Conservation (phyloP, 306 rosid genomes). For the Castanopsis chinensis region DNA sequence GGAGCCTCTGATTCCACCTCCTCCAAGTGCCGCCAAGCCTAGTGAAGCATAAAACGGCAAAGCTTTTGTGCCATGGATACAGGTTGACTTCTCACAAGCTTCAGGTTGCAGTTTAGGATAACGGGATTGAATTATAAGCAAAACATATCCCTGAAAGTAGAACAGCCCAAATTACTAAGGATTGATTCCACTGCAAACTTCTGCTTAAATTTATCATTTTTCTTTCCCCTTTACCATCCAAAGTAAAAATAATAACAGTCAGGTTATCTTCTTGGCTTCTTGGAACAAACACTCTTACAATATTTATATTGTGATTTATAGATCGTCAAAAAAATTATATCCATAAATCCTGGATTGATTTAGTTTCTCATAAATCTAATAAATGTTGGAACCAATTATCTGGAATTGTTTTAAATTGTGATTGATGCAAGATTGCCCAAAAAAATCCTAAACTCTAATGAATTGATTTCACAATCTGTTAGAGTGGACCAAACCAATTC, state of each 20-base stretch:
- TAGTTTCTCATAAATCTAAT: too few species aligned
- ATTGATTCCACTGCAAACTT: not conserved
- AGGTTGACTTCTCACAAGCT: constrained; percentile 33
- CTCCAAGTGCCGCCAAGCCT: constrained; percentile 52
- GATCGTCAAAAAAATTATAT: too few species aligned
- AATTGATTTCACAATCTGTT: not conserved
- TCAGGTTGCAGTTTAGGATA: constrained; percentile 42
- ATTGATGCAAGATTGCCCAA: too few species aligned
- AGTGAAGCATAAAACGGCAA: constrained; percentile 40
- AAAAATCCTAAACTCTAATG: not conserved
- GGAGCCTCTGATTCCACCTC: constrained; percentile 57
- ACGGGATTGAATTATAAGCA: constrained; percentile 49
- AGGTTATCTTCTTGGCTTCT: too few species aligned
- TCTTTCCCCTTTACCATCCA: too few species aligned
- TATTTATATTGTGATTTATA: too few species aligned
- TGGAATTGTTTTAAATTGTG: too few species aligned
- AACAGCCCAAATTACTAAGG: not conserved
- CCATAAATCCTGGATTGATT: too few species aligned
- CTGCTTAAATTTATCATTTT: too few species aligned
- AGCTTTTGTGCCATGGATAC: constrained; percentile 49
- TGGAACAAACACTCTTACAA: too few species aligned
- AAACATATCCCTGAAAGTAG: constrained; percentile 42
- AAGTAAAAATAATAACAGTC: too few species aligned
- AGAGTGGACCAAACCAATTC: not conserved
- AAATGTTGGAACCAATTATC: too few species aligned